Evolutionary conservation across 345 rosid genomes (phyloP).

Genomic region (Lenwebbia sp.): DNA sequence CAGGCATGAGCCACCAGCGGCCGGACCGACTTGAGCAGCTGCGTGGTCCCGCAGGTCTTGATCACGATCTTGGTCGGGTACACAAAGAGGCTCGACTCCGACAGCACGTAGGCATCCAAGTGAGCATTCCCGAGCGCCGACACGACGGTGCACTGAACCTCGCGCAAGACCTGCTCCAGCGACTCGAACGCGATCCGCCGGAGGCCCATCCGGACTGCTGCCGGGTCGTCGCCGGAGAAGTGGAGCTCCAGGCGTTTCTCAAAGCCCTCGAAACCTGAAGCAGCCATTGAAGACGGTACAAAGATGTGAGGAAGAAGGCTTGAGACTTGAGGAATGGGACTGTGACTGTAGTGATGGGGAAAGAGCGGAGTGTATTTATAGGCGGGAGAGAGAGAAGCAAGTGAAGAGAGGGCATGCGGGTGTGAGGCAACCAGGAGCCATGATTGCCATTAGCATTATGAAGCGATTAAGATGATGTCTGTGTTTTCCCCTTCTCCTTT

Average conservation of each 20-base stretch:
- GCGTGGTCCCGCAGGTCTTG: constrained; percentile 99
- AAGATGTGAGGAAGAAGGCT: not conserved
- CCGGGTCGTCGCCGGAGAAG: constrained; percentile 44
- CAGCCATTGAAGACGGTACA: constrained; percentile 40
- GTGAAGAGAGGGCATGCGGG: constrained; percentile 72
- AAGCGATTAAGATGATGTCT: constrained; percentile 56
- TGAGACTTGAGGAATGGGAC: not conserved
- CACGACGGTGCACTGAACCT: constrained; percentile 93
- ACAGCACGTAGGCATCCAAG: constrained; percentile 89
- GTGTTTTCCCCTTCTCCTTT: not conserved
- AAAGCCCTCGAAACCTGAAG: constrained; percentile 96
- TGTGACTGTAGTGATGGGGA: not conserved
- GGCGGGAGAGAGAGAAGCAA: constrained; percentile 3
- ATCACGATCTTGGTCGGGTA: constrained; percentile 92
- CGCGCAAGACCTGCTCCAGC: constrained; percentile 42
- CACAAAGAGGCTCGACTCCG: constrained; percentile 90
- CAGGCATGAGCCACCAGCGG: constrained; percentile 58
- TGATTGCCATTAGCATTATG: constrained; percentile 84
- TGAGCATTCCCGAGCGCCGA: constrained; percentile 79
- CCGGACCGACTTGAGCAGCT: constrained; percentile 81
- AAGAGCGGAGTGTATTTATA: not conserved
- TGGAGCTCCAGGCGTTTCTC: constrained; percentile 95
- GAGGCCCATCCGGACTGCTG: constrained; percentile 35
- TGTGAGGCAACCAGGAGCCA: constrained; percentile 92
- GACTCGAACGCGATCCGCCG: constrained; percentile 65